phyloP scores from a whole-genome alignment of 129 eudicot genomes.

The Artemisia annua region DNA sequence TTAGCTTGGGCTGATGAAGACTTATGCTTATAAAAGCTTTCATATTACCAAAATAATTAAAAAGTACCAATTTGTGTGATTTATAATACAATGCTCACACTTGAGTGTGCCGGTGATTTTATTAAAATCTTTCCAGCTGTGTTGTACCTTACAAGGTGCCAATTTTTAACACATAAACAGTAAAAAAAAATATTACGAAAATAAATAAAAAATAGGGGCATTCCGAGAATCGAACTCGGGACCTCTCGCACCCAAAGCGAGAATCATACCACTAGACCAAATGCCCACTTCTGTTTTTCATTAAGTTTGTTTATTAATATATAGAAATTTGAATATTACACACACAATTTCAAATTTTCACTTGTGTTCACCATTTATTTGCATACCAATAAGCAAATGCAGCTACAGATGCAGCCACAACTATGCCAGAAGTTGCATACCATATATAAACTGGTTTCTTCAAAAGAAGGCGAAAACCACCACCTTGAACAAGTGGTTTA shows the following conservation, averaged over 20 bases:
- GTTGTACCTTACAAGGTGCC: too few relatives aligned
- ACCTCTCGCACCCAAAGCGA: constrained; percentile 99
- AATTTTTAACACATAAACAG: too few relatives aligned
- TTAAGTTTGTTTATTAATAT: neutral
- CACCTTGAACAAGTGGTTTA: constrained; percentile 26
- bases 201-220: constrained; percentile 30
- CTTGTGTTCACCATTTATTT: constrained; percentile 30
- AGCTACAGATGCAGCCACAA: constrained; percentile 66
- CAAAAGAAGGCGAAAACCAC: constrained; percentile 4
- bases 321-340: neutral
- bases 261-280: constrained; percentile 79
- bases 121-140: too few relatives aligned
- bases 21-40: too few relatives aligned
- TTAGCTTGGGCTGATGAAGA: too few relatives aligned
- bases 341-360: neutral
- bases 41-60: too few relatives aligned
- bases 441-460: constrained; percentile 52
- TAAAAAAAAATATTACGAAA: too few relatives aligned
- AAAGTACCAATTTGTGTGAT: too few relatives aligned
- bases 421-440: constrained; percentile 77
- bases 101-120: too few relatives aligned
- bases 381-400: constrained; percentile 84
- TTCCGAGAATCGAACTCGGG: constrained; percentile 98
- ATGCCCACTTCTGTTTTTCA: neutral
- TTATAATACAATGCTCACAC: too few relatives aligned